phyloP scores from a whole-genome alignment of 2,329 filamentous ascomycete species.

The Verticillium isaacii region DNA sequence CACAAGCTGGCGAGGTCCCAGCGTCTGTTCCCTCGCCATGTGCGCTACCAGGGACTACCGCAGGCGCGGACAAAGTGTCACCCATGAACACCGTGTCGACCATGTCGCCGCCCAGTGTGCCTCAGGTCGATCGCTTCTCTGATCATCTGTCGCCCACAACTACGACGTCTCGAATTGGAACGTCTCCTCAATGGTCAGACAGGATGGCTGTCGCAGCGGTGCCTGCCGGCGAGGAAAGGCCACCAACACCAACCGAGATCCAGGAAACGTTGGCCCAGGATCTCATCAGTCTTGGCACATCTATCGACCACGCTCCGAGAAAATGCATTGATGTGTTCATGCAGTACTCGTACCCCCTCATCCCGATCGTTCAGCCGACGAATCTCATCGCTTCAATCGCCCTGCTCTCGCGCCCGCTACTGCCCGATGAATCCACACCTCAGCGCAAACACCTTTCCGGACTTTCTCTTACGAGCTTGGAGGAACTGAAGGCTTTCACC shows the following conservation, averaged over 20 bases:
- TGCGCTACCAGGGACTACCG: not conserved
- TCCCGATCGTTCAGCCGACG: conserved; percentile 1
- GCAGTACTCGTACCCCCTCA: conserved; percentile 4
- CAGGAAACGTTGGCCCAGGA: not conserved
- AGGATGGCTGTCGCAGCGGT: not conserved
- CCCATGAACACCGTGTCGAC: not conserved
- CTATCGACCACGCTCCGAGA: conserved; percentile 1
- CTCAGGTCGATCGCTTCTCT: not conserved
- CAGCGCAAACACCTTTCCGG: not conserved
- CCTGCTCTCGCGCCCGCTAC: not conserved
- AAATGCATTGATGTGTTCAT: conserved; percentile 6
- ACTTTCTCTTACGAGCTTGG: not conserved
- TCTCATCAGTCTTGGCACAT: not conserved
- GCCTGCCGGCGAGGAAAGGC: not conserved
- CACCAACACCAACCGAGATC: not conserved
- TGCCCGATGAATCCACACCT: not conserved
- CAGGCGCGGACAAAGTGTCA: not conserved
- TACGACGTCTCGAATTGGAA: not conserved
- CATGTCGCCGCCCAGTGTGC: not conserved
- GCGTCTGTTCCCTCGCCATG: too few species aligned
- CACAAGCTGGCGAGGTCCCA: not conserved
- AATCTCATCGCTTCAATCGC: not conserved
- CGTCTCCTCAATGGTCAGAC: not conserved
- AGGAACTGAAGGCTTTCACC: conserved; percentile 24
- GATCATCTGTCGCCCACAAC: not conserved